A percentile compares a stretch with the other conserved stretches of the same genome.
Evolutionary conservation across 495 filamentous ascomycete species (phyloP).

Genomic region (Hypoxylon intermedium): DNA sequence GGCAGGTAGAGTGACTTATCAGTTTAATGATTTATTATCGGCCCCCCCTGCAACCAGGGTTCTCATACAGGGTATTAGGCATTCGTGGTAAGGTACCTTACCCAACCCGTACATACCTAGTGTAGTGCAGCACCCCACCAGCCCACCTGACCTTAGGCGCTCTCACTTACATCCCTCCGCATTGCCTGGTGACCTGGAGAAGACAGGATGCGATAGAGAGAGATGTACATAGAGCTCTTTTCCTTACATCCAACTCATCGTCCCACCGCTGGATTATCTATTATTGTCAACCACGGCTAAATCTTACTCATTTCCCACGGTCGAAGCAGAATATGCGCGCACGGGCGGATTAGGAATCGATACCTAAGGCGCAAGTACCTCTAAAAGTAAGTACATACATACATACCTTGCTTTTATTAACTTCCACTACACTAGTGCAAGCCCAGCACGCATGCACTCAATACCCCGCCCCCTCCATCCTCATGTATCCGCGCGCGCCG

Average conservation of each 20-base stretch:
- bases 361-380: no score
- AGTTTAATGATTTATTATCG: background rate
- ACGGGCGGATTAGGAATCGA: no score
- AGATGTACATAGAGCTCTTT: background rate
- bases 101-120: constrained; percentile 9
- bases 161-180: constrained; percentile 6
- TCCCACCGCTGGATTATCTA: background rate
- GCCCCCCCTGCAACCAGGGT: background rate
- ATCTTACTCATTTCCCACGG: background rate
- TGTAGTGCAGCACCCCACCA: no score
- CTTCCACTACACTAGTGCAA: no score
- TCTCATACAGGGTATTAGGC: background rate
- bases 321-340: background rate
- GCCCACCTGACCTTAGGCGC: constrained; percentile 26
- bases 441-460: background rate
- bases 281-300: background rate
- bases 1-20: no score
- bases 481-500: constrained; percentile 19
- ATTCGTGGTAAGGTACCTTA: constrained; percentile 6
- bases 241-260: background rate
- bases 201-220: background rate
- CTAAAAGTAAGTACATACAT: background rate
- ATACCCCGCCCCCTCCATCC: constrained; percentile 38
- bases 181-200: constrained; percentile 14
- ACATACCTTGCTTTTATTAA: background rate